A percentile compares a stretch with the other conserved stretches of the same genome.
phyloP scores from a whole-genome alignment of 1,139 yeast species.

The Diutina rugosa region DNA sequence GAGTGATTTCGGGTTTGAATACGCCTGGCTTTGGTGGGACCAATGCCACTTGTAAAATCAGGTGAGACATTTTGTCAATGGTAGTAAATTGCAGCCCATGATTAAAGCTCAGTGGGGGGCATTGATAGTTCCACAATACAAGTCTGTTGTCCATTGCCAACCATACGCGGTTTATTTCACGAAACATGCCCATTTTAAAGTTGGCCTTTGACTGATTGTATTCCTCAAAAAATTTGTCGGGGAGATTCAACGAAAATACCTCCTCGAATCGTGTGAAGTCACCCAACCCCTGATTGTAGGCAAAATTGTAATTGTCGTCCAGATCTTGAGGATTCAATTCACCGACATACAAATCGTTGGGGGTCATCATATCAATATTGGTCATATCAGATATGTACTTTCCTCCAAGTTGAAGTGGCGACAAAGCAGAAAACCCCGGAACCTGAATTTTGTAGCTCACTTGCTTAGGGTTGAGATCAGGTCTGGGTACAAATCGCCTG shows the following conservation, averaged over 20 bases:
- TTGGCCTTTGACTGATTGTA: conserved; percentile 54
- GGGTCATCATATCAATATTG: conserved; percentile 33
- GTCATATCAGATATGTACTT: conserved; percentile 32
- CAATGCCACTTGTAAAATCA: conserved; percentile 63
- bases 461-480: conserved; percentile 24
- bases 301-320: conserved; percentile 33
- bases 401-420: conserved; percentile 30
- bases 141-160: conserved; percentile 72
- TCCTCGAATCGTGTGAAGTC: conserved; percentile 71
- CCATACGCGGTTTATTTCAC: conserved; percentile 81
- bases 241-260: conserved; percentile 55
- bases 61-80: conserved; percentile 70
- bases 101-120: conserved; percentile 38
- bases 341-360: conserved; percentile 30
- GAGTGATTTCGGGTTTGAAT: conserved; percentile 65
- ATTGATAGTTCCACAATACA: conserved; percentile 70
- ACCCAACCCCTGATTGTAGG: conserved; percentile 27
- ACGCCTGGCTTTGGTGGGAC: conserved; percentile 72
- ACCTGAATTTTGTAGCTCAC: conserved; percentile 32
- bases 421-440: conserved; percentile 29
- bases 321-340: conserved; percentile 23
- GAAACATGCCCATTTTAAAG: conserved; percentile 74
- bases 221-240: conserved; percentile 73
- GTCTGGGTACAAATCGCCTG: conserved; percentile 22
- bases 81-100: conserved; percentile 56